A percentile compares a stretch with the other conserved stretches of the same genome.
Evolutionary conservation across 1,284 basidiomycete species (phyloP).

Genomic region (Phlebopus sp.): DNA sequence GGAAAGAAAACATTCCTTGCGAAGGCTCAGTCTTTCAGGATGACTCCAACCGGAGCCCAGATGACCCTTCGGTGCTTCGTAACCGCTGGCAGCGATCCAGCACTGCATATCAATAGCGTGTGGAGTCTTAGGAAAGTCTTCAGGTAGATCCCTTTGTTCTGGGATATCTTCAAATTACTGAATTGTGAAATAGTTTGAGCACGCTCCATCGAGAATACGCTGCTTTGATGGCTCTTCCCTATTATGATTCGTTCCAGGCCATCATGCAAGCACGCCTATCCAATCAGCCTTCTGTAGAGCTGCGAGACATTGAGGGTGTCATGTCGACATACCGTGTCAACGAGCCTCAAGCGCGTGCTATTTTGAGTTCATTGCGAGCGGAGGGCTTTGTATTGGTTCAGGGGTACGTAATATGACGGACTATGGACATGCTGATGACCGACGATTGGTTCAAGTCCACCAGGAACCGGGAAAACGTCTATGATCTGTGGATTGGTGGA

Average conservation of each 20-base stretch:
- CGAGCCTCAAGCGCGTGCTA: conserved; percentile 92
- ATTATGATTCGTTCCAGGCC: conserved; percentile 74
- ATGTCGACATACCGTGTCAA: conserved; percentile 82
- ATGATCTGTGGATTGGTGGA: conserved; percentile 96
- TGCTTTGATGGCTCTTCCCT: conserved; percentile 80
- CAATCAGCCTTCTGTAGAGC: conserved; percentile 45
- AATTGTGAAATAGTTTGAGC: conserved; percentile 60
- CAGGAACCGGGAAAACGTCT: conserved; percentile 98
- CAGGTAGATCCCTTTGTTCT: conserved; percentile 50
- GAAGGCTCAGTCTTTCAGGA: conserved; percentile 74
- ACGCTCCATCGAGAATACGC: conserved; percentile 93
- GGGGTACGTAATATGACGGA: conserved; percentile 59
- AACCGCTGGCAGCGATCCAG: conserved; percentile 45
- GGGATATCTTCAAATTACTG: not conserved
- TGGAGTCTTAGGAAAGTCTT: conserved; percentile 84
- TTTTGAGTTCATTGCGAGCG: conserved; percentile 71
- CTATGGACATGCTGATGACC: conserved; percentile 5
- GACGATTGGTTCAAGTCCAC: conserved; percentile 53
- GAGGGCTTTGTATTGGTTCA: conserved; percentile 92
- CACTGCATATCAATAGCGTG: conserved; percentile 57
- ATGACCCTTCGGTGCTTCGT: conserved; percentile 50
- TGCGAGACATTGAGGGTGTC: conserved; percentile 57
- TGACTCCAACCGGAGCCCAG: conserved; percentile 49
- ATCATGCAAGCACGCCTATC: conserved; percentile 70
- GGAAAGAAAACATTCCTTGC: conserved; percentile 61